Percentiles rank a stretch among this genome's conserved stretches.
phyloP scores from a whole-genome alignment of 768 basidiomycete species.

The Collybiopsis luxurians region DNA sequence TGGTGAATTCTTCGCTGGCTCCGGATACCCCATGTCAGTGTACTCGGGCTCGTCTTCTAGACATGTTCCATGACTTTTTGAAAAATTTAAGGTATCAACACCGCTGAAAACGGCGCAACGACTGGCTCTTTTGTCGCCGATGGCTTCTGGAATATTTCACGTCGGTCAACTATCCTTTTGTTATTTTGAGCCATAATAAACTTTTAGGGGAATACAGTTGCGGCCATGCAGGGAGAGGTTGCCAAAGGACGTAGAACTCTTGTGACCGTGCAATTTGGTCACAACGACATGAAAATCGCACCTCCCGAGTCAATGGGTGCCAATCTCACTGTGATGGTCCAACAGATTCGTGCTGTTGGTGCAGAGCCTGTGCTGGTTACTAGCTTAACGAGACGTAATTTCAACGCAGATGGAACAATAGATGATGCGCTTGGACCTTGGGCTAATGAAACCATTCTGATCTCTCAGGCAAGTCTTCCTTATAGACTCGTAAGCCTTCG shows the following conservation, averaged over 20 bases:
- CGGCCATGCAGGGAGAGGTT: slow-evolving; percentile 30
- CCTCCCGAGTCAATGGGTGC: slow-evolving; percentile 42
- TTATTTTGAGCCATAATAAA: not conserved
- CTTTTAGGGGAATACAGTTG: slow-evolving; percentile 16
- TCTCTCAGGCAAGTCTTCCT: not conserved
- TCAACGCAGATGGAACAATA: slow-evolving; percentile 33
- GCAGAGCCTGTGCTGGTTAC: slow-evolving; percentile 41
- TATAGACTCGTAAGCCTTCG: not conserved
- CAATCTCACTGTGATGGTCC: slow-evolving; percentile 37
- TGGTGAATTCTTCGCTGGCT: slow-evolving; percentile 25
- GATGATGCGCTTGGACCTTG: slow-evolving; percentile 34
- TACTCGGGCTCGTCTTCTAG: no score
- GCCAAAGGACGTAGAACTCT: slow-evolving; percentile 26
- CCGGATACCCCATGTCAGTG: slow-evolving; percentile 27
- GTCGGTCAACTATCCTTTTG: not conserved
- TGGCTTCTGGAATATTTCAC: slow-evolving; percentile 34
- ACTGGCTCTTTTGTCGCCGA: slow-evolving; percentile 37
- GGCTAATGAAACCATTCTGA: slow-evolving; percentile 28
- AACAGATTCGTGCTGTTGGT: slow-evolving; percentile 33
- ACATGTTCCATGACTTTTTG: no score
- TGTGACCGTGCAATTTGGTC: slow-evolving; percentile 28
- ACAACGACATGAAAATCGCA: slow-evolving; percentile 33
- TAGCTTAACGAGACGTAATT: slow-evolving; percentile 35
- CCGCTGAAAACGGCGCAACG: slow-evolving; percentile 38
- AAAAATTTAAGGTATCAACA: slow-evolving; percentile 26